Evolutionary conservation across 768 basidiomycete species (phyloP).

Genomic region (Collybia sordida): DNA sequence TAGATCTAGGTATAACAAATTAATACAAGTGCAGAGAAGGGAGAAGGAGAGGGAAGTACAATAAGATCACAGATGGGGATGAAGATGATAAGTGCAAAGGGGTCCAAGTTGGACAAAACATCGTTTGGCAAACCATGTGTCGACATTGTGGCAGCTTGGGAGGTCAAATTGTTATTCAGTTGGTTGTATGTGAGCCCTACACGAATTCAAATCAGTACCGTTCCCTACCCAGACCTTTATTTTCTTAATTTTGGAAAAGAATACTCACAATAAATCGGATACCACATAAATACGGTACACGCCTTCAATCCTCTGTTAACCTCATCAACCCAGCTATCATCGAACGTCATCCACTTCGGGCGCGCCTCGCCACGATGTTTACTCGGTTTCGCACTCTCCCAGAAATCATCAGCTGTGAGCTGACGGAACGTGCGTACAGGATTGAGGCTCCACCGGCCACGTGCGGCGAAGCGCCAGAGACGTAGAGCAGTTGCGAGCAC

Average conservation of each 20-base stretch:
- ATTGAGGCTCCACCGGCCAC: constrained; percentile 55
- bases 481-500: constrained; percentile 52
- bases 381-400: constrained; percentile 73
- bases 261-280: constrained; percentile 64
- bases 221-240: constrained; percentile 9
- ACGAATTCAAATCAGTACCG: constrained; percentile 5
- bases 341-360: constrained; percentile 74
- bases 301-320: constrained; percentile 72
- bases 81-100: constrained; percentile 71
- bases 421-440: constrained; percentile 47
- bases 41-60: neutral
- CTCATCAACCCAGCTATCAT: constrained; percentile 80
- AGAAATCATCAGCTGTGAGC: constrained; percentile 62
- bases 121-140: constrained; percentile 76
- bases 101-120: constrained; percentile 76
- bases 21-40: too few species aligned
- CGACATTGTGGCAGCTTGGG: constrained; percentile 77
- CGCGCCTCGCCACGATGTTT: constrained; percentile 32
- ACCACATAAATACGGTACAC: constrained; percentile 62
- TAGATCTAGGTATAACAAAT: constrained; percentile 41
- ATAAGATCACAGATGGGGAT: constrained; percentile 64
- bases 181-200: constrained; percentile 79
- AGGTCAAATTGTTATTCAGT: constrained; percentile 74
- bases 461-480: constrained; percentile 44
- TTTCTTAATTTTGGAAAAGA: too few species aligned